Percentiles rank a stretch among this genome's conserved stretches.
These are phyloP conservation scores for Sclerospora graminicola DNA, from an alignment of 352 stramenopile genomes.

Conservation along the genomic window DNA sequence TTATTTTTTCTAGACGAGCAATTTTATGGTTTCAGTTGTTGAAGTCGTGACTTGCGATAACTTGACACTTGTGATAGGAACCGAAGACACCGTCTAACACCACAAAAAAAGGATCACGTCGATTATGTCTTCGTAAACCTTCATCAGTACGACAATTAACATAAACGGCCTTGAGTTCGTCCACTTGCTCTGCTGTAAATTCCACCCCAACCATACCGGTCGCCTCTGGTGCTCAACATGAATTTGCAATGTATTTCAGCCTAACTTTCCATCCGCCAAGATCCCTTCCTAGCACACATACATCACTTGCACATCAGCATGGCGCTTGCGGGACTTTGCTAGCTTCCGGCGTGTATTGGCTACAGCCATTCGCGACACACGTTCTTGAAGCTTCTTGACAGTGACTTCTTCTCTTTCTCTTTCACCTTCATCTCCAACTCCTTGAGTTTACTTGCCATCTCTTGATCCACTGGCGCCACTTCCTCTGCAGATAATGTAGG, in stretches of 20 bases:
- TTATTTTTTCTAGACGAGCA: conserved; percentile 16
- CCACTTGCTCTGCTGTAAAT: conserved; percentile 30
- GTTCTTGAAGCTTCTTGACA: conserved; percentile 47
- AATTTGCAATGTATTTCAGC: not conserved
- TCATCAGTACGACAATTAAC: no score
- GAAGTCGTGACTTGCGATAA: no score
- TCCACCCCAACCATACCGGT: conserved; percentile 15
- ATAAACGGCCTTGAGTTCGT: conserved; percentile 39
- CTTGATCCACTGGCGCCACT: conserved; percentile 41
- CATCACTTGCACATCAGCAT: conserved; percentile 38
- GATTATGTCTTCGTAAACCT: not conserved
- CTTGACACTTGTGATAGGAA: conserved; percentile 40
- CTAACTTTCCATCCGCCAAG: conserved; percentile 4
- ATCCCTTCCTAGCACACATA: conserved; percentile 5
- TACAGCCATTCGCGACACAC: conserved; percentile 42
- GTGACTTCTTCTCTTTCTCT: conserved; percentile 42
- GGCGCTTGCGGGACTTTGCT: conserved; percentile 42
- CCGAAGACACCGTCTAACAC: conserved; percentile 41
- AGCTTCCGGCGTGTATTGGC: no score
- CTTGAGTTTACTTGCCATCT: conserved; percentile 25
- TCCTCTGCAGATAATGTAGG: conserved; percentile 39
- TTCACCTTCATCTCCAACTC: no score
- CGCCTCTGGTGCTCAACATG: conserved; percentile 20
- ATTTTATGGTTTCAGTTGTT: conserved; percentile 65
- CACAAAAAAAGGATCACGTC: not conserved